Evolutionary conservation across 192 early-diverging fungal genomes (phyloP).

Genomic region (Backusella liffmaniae): DNA sequence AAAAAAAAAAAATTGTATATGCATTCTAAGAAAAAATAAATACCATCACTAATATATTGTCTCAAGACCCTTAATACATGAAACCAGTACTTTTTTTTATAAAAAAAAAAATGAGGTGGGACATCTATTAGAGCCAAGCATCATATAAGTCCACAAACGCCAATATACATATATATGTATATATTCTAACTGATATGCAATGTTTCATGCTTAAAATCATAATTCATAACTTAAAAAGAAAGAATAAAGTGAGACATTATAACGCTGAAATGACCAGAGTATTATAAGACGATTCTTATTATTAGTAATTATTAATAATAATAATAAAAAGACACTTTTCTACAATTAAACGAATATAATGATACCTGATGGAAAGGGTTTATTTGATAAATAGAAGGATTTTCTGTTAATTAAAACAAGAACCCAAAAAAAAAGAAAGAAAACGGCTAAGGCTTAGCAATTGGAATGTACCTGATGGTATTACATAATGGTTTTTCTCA

Average conservation of each 20-base stretch:
- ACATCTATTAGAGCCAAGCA: neutral
- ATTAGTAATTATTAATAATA: neutral
- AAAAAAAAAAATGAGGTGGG: neutral
- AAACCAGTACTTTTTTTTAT: neutral
- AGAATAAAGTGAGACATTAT: neutral
- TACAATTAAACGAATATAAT: neutral
- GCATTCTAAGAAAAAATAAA: neutral
- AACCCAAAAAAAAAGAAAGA: neutral
- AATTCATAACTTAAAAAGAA: neutral
- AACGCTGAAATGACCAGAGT: neutral
- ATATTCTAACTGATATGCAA: neutral
- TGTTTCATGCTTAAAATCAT: neutral
- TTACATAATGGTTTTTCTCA: too few relatives aligned
- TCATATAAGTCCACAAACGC: neutral
- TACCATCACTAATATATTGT: neutral
- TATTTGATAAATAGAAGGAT: neutral
- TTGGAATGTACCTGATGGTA: neutral
- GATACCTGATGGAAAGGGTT: neutral
- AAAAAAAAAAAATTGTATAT: neutral
- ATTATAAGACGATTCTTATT: neutral
- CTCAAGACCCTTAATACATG: neutral
- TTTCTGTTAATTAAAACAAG: neutral
- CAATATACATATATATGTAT: neutral
- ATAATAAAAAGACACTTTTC: neutral
- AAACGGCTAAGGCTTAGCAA: neutral